These are phyloP conservation scores for Colletotrichum sp. DNA, from an alignment of 2,329 filamentous ascomycete genomes.

Conservation along the genomic window DNA sequence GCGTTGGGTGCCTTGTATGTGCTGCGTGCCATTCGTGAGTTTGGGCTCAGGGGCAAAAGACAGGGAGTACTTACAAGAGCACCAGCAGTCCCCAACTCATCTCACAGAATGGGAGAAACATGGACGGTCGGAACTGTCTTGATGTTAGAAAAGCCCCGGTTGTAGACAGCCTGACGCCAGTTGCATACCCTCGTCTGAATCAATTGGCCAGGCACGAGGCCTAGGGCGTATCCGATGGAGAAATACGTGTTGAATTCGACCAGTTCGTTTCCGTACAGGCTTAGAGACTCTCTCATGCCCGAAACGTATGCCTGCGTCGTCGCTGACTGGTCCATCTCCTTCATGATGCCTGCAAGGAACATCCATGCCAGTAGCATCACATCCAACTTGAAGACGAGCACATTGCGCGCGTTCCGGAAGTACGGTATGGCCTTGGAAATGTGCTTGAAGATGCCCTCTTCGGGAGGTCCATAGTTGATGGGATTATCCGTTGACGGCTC, in stretches of 20 bases:
- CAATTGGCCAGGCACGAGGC: constrained; percentile 30
- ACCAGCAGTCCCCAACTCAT: constrained; percentile 31
- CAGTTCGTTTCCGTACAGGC: constrained; percentile 36
- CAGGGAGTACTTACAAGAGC: constrained; percentile 1
- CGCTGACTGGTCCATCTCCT: constrained; percentile 38
- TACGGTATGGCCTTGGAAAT: constrained; percentile 24
- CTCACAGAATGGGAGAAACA: constrained; percentile 42
- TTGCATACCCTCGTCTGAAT: constrained; percentile 28
- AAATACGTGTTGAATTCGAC: constrained; percentile 25
- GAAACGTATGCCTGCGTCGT: constrained; percentile 44
- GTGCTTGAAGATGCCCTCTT: constrained; percentile 20
- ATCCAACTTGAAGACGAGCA: constrained; percentile 38
- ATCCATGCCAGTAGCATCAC: constrained; percentile 39
- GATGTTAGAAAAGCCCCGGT: background rate
- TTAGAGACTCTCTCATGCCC: constrained; percentile 41
- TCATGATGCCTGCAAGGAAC: constrained; percentile 28
- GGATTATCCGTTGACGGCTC: background rate
- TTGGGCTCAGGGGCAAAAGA: background rate
- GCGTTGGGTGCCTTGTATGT: constrained; percentile 32
- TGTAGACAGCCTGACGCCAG: background rate
- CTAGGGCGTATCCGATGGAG: constrained; percentile 27
- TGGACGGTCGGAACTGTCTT: background rate
- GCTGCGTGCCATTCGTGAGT: background rate
- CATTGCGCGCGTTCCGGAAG: constrained; percentile 35
- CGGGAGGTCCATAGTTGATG: constrained; percentile 11